A percentile compares a stretch with the other conserved stretches of the same genome.
Conservation (phyloP, 805 yeast species). For the Starmerella riodocensis region DNA sequence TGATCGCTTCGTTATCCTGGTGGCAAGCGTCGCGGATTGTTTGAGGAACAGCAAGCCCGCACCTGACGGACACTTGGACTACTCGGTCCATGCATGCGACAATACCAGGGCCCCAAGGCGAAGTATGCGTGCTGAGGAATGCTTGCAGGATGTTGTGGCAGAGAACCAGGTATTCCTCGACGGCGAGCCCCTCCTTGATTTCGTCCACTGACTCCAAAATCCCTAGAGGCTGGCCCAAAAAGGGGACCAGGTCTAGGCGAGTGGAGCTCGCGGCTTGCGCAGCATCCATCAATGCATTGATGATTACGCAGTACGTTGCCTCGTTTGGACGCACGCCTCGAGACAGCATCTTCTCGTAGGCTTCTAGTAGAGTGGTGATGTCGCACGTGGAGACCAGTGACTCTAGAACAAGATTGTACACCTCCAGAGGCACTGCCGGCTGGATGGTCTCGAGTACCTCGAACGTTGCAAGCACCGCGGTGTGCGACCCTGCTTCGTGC, state of each 20-base stretch:
- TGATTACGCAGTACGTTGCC: slow-evolving; percentile 23
- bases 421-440: slow-evolving; percentile 15
- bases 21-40: background rate
- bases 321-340: slow-evolving; percentile 21
- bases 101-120: background rate
- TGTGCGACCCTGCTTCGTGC: slow-evolving; percentile 14
- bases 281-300: slow-evolving; percentile 19
- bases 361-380: slow-evolving; percentile 21
- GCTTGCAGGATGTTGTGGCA: slow-evolving; percentile 16
- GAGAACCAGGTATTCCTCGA: slow-evolving; percentile 18
- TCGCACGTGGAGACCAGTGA: slow-evolving; percentile 19
- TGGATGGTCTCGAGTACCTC: slow-evolving; percentile 6
- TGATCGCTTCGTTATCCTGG: background rate
- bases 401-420: slow-evolving; percentile 21
- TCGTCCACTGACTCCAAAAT: slow-evolving; percentile 23
- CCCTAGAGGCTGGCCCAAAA: slow-evolving; percentile 14
- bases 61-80: slow-evolving; percentile 8
- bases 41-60: slow-evolving; percentile 7
- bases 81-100: slow-evolving; percentile 11
- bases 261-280: slow-evolving; percentile 11
- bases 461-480: slow-evolving; percentile 10
- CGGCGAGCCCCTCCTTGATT: slow-evolving; percentile 19
- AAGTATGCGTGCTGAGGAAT: slow-evolving; percentile 6
- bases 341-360: slow-evolving; percentile 23
- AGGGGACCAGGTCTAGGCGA: slow-evolving; percentile 5